These are phyloP conservation scores for Mycosphaerella sp. DNA, from an alignment of 2,329 filamentous ascomycete species.

Conservation along the genomic window DNA sequence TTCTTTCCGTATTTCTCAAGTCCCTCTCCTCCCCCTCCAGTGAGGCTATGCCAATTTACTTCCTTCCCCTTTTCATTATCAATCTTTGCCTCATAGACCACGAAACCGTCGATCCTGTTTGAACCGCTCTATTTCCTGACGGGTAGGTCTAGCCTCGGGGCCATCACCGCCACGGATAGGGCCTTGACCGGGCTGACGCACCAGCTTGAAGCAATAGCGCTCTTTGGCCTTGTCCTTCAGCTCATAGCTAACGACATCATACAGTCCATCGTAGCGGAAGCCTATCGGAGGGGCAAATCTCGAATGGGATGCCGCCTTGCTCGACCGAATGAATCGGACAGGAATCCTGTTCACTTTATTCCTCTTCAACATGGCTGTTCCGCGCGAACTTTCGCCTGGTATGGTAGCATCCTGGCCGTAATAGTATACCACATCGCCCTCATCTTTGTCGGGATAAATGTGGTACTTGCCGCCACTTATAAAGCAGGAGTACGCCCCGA, in stretches of 20 bases:
- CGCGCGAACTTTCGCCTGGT: slow-evolving; percentile 21
- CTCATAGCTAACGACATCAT: slow-evolving; percentile 40
- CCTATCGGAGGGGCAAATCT: slow-evolving; percentile 43
- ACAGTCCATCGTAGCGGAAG: slow-evolving; percentile 54
- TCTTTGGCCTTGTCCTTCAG: slow-evolving; percentile 38
- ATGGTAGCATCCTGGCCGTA: slow-evolving; percentile 43
- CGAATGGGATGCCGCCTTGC: slow-evolving; percentile 34
- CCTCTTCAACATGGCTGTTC: slow-evolving; percentile 40
- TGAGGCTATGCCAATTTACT: too few species aligned
- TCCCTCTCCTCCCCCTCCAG: not conserved
- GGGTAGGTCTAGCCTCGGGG: slow-evolving; percentile 40
- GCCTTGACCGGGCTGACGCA: slow-evolving; percentile 39
- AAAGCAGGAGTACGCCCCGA: slow-evolving; percentile 52
- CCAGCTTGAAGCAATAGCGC: slow-evolving; percentile 45
- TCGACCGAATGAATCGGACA: slow-evolving; percentile 48
- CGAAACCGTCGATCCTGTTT: slow-evolving; percentile 22
- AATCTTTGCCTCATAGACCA: not conserved
- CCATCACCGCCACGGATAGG: slow-evolving; percentile 42
- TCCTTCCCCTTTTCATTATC: too few species aligned
- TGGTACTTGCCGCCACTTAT: slow-evolving; percentile 39
- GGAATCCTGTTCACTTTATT: slow-evolving; percentile 32
- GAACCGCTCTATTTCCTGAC: slow-evolving; percentile 32
- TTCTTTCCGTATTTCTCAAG: not conserved
- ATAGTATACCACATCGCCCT: slow-evolving; percentile 47
- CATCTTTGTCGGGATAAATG: slow-evolving; percentile 45